A percentile compares a stretch with the other conserved stretches of the same genome.
Evolutionary conservation across 2,329 filamentous ascomycete genomes (phyloP).

Genomic region (Zopfia rhizophila): DNA sequence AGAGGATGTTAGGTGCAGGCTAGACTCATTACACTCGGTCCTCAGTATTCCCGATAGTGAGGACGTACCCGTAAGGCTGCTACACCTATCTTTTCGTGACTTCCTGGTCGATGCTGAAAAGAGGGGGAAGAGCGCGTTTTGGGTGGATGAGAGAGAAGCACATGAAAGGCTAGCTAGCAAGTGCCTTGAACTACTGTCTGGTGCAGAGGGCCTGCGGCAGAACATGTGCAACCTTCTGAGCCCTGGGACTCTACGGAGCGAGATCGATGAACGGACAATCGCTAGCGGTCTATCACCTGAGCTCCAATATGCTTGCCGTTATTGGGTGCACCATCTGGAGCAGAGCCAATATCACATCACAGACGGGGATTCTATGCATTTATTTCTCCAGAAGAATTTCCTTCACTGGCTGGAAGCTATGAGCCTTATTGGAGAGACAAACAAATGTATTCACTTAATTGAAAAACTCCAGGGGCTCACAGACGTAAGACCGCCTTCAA

Average conservation of each 20-base stretch:
- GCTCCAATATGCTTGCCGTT: constrained; percentile 46
- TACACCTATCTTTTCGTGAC: constrained; percentile 1
- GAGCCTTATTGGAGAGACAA: constrained; percentile 39
- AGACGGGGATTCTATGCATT: constrained; percentile 35
- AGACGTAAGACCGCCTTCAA: constrained; percentile 9
- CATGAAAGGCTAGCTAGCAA: constrained; percentile 40
- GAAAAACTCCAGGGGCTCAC: constrained; percentile 4
- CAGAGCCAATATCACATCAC: constrained; percentile 23
- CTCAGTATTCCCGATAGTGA: constrained; percentile 1
- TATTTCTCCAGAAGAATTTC: constrained; percentile 13
- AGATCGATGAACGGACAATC: neutral
- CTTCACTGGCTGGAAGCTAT: constrained; percentile 57
- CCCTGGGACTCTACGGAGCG: constrained; percentile 33
- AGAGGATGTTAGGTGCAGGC: constrained; percentile 11
- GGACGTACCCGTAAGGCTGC: neutral
- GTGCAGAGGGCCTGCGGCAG: constrained; percentile 30
- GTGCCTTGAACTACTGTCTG: constrained; percentile 47
- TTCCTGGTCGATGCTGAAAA: neutral
- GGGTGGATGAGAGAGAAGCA: constrained; percentile 46
- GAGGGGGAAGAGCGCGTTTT: too few species aligned
- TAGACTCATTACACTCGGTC: constrained; percentile 10
- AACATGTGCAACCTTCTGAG: constrained; percentile 51
- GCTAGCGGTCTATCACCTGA: neutral
- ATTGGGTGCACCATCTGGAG: too few species aligned
- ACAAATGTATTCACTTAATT: constrained; percentile 27